Base-by-base conservation (phyloP, 2,329 filamentous ascomycete genomes). In the Stachybotrys chartarum region DNA sequence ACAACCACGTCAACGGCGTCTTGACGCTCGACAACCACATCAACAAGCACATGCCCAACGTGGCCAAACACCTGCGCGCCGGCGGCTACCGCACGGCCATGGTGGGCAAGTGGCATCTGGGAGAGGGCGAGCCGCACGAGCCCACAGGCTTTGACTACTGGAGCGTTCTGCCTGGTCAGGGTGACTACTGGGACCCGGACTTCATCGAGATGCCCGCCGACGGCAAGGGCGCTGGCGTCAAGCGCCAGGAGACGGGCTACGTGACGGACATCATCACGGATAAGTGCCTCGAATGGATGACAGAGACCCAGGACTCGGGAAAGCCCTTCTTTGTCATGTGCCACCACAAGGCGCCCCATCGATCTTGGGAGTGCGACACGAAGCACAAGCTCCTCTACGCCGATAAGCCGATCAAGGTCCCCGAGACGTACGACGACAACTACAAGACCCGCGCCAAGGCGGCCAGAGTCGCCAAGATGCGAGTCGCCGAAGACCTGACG, bases 321-420 rank as follows among this genome's bases (percentile, higher is more conserved):
- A 68, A 68, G 55, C 78, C 78, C 0, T 81, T 81, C 64, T 81
- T 80, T 60, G 60, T 79, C 48, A 81, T 82, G 78, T 81, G 77
- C 60, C 79, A 81, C 58, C 78, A 82, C 62, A 82, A 82, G 59
- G 79, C 79, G 1, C 78, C 79, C 0, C 79, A 82, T 58, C 70
- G 78, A 4, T 73, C 69, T 14, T 81, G 79, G 78, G 78, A 81
- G 59, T 79, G 68, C 54, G 68, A 81, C 56, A 60, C 69, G 6
- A 77, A 77, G 57, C 76, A 82, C 63, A 76, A 75, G 55, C 45
- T 72, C 49, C 63, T 81, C 2, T 82, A 81, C 62, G 12, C 48
- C 30, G 70, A 64, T 1, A 73, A 80, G 8, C 71, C 71, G 1
- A 66, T 80, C 48, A 67, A 66, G 11, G 60, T 81, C 0, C 79